These are phyloP conservation scores for Cryphonectria naterciae DNA, from an alignment of 2,329 filamentous ascomycete species.

Conservation along the genomic window DNA sequence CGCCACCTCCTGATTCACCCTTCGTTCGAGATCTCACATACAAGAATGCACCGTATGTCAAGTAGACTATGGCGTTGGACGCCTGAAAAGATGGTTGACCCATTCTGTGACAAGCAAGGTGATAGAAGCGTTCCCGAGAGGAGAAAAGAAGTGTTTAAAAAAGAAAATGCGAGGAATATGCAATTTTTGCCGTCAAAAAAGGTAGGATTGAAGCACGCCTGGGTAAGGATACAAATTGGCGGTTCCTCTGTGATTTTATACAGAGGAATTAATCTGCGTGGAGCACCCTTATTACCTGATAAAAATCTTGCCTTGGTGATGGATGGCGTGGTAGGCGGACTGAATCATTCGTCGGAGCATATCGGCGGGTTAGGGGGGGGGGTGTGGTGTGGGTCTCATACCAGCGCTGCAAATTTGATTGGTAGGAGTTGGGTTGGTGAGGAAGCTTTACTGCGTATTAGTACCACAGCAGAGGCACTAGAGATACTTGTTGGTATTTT, in stretches of 20 bases:
- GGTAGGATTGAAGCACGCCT: background rate
- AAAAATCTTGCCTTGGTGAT: constrained; percentile 22
- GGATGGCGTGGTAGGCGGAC: constrained; percentile 23
- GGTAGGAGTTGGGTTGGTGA: background rate
- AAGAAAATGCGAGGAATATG: background rate
- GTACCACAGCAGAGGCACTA: background rate
- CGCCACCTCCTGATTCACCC: background rate
- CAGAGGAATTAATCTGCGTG: background rate
- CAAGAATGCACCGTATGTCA: constrained; percentile 79
- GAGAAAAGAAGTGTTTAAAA: background rate
- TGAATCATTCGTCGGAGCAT: constrained; percentile 6
- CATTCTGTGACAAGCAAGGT: constrained; percentile 52
- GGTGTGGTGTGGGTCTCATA: constrained; percentile 7
- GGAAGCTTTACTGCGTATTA: background rate
- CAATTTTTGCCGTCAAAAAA: background rate
- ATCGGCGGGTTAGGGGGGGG: constrained; percentile 18
- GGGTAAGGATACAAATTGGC: background rate
- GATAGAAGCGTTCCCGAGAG: background rate
- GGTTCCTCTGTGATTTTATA: background rate
- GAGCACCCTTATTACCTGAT: constrained; percentile 10
- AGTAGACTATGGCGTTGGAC: constrained; percentile 82
- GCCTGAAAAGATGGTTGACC: constrained; percentile 74
- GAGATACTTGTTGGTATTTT: background rate
- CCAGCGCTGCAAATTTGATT: constrained; percentile 4
- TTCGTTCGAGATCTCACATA: constrained; percentile 41